Evolutionary conservation across 306 rosid species (phyloP).

Genomic region (Sicyos edulis): DNA sequence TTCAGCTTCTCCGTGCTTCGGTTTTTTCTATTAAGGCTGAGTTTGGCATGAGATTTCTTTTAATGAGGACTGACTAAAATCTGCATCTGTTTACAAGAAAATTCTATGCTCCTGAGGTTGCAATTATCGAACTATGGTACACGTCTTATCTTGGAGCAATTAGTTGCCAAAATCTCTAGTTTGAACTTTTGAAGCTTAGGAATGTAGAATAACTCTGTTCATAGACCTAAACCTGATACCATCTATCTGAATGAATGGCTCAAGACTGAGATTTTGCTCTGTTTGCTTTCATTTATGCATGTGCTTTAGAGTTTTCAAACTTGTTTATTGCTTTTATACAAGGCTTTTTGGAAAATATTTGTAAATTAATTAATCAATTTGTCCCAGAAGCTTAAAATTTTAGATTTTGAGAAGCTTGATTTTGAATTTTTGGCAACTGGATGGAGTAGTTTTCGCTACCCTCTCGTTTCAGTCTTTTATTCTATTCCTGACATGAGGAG

Average conservation of each 20-base stretch:
- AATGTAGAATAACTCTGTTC: neutral
- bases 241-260: neutral
- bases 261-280: conserved; percentile 2
- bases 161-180: neutral
- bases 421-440: conserved; percentile 1
- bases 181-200: neutral
- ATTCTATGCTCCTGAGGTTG: neutral
- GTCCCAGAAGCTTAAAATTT: neutral
- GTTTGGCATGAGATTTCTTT: neutral
- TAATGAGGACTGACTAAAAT: neutral
- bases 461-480: conserved; percentile 1
- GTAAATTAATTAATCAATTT: neutral
- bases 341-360: neutral
- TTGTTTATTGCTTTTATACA: neutral
- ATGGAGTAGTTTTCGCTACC: neutral
- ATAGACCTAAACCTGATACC: neutral
- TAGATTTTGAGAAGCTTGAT: neutral
- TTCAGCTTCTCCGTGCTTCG: conserved; percentile 1
- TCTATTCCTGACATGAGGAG: neutral
- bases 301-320: neutral
- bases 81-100: neutral
- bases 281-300: neutral
- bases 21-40: neutral
- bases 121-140: neutral
- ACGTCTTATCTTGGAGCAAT: neutral